Percentiles rank a stretch among this genome's conserved stretches.
Conservation (phyloP, 2,329 filamentous ascomycete genomes). For the Eutypella sp. region DNA sequence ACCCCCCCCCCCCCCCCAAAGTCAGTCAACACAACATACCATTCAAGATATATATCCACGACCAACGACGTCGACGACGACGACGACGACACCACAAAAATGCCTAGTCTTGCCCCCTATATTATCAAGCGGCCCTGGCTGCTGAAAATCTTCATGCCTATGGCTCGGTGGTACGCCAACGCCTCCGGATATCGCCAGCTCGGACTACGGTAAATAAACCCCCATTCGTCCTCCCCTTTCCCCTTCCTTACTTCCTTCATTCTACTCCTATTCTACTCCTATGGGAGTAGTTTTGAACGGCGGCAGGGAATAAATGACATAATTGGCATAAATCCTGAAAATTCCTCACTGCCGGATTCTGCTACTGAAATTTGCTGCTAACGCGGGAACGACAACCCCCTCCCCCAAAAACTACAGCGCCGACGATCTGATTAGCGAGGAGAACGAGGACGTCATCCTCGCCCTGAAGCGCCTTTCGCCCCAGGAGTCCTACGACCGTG, state of each 20-base stretch:
- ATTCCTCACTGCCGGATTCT: too few species aligned
- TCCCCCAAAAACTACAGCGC: slow-evolving; percentile 52
- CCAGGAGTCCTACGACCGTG: slow-evolving; percentile 91
- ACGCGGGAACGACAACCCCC: slow-evolving; percentile 1
- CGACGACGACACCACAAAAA: slow-evolving; percentile 27
- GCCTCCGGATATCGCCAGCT: slow-evolving; percentile 90
- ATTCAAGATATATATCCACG: slow-evolving; percentile 7
- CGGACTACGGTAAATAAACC: slow-evolving; percentile 78
- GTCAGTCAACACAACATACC: slow-evolving; percentile 3
- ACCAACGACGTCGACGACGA: slow-evolving; percentile 12
- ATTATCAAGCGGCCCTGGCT: slow-evolving; percentile 85
- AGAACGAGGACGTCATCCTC: slow-evolving; percentile 78
- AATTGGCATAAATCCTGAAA: too few species aligned
- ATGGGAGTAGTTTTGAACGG: slow-evolving; percentile 2
- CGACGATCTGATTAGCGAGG: slow-evolving; percentile 93
- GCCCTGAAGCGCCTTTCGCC: slow-evolving; percentile 86
- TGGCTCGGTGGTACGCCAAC: slow-evolving; percentile 84
- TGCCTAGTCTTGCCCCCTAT: slow-evolving; percentile 69
- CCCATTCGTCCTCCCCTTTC: slow-evolving; percentile 4
- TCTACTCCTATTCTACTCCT: neutral
- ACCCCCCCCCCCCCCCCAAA: neutral
- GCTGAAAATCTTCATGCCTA: slow-evolving; percentile 68
- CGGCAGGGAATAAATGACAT: too few species aligned
- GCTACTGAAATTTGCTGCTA: too few species aligned
- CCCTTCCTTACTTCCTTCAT: neutral